These are phyloP conservation scores for Cladophialophora carrionii DNA, from an alignment of 2,329 filamentous ascomycete genomes.

Conservation along the genomic window DNA sequence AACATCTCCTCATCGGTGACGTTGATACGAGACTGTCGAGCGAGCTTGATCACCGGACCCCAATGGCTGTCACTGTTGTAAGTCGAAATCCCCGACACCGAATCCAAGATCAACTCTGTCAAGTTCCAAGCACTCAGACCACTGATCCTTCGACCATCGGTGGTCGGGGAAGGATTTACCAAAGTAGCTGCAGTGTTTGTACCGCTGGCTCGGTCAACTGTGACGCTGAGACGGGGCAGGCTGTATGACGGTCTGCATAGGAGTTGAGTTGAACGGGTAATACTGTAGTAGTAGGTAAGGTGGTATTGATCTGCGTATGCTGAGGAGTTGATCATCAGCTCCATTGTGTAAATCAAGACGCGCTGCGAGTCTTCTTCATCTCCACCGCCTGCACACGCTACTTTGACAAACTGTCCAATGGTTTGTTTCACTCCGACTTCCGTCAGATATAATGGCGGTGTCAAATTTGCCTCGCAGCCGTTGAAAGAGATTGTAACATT, in stretches of 20 bases:
- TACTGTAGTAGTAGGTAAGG: background rate
- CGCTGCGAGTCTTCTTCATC: background rate
- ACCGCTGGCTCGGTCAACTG: background rate
- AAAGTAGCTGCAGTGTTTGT: background rate
- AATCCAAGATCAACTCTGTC: background rate
- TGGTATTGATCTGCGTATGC: background rate
- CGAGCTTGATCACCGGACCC: background rate
- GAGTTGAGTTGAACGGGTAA: conserved; percentile 3
- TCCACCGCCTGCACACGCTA: background rate
- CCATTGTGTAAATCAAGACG: conserved; percentile 3
- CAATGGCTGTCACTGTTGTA: background rate
- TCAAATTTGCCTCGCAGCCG: conserved; percentile 1
- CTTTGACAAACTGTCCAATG: background rate
- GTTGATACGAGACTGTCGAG: background rate
- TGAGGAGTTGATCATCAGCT: conserved; percentile 5
- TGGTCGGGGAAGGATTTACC: background rate
- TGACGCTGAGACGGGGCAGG: background rate
- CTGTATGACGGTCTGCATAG: conserved; percentile 4
- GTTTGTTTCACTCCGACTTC: background rate
- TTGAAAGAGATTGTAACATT: background rate
- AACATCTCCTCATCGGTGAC: conserved; percentile 3
- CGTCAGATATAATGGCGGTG: background rate
- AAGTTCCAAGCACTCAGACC: background rate
- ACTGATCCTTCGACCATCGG: background rate
- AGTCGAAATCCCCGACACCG: background rate